phyloP scores from a whole-genome alignment of 768 basidiomycete genomes.

The Rhodocollybia butyracea region DNA sequence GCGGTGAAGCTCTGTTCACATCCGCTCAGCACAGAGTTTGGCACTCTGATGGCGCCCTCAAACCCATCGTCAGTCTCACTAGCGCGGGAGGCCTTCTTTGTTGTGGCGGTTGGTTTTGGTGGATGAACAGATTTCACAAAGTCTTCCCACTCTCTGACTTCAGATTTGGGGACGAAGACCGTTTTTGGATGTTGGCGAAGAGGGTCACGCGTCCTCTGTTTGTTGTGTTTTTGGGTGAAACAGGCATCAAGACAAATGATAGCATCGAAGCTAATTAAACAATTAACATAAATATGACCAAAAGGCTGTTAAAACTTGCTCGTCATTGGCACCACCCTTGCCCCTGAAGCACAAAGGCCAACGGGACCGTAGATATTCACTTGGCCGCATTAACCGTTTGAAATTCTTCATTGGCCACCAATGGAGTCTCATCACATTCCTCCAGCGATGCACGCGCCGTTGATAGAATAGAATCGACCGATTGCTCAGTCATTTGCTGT shows the following conservation, averaged over 20 bases:
- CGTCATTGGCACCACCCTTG: not conserved
- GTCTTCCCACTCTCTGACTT: conserved; percentile 17
- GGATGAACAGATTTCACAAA: conserved; percentile 14
- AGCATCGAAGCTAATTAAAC: conserved; percentile 19
- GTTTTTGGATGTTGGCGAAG: conserved; percentile 17
- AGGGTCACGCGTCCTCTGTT: conserved; percentile 12
- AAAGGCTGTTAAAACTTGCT: not conserved
- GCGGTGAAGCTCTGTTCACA: conserved; percentile 29
- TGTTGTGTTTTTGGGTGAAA: conserved; percentile 29
- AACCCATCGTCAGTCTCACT: conserved; percentile 11
- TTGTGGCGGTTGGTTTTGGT: not conserved
- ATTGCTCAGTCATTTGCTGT: not conserved
- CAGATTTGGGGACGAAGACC: conserved; percentile 17
- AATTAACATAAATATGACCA: not conserved
- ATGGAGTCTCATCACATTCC: not conserved
- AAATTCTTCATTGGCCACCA: not conserved
- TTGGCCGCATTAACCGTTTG: conserved; percentile 7
- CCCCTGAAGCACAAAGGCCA: conserved; percentile 28
- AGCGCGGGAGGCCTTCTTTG: not conserved
- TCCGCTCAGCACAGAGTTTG: conserved; percentile 26
- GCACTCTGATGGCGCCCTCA: conserved; percentile 21
- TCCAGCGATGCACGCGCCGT: not conserved
- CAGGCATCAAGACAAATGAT: conserved; percentile 30
- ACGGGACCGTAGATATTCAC: conserved; percentile 16
- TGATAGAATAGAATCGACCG: not conserved